These are phyloP conservation scores for Suillus occidentalis DNA, from an alignment of 768 basidiomycete genomes.

Conservation along the genomic window DNA sequence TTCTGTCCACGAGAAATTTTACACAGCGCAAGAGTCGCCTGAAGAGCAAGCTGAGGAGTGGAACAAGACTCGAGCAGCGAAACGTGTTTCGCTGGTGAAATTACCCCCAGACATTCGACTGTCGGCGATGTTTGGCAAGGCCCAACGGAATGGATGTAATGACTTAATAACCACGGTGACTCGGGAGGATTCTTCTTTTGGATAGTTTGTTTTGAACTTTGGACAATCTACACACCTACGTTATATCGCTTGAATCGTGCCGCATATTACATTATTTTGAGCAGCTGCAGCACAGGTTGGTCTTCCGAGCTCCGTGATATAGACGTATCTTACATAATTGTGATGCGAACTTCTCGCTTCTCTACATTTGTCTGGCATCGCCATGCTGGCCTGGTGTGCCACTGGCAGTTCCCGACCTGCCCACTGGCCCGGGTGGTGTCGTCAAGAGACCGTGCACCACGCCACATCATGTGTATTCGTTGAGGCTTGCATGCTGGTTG, in stretches of 20 bases:
- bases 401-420: not conserved
- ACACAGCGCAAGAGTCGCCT: conserved; percentile 44
- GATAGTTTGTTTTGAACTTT: not conserved
- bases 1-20: conserved; percentile 46
- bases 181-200: conserved; percentile 1
- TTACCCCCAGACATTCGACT: conserved; percentile 57
- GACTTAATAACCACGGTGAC: conserved; percentile 6
- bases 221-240: conserved; percentile 2
- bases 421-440: not conserved
- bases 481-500: too few species aligned
- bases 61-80: conserved; percentile 82
- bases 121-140: conserved; percentile 20
- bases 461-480: not conserved
- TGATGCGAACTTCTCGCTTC: not conserved
- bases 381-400: not conserved
- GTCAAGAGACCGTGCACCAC: not conserved
- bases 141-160: conserved; percentile 10
- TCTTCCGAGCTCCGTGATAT: not conserved
- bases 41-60: conserved; percentile 86
- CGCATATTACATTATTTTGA: not conserved
- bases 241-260: conserved; percentile 1
- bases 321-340: not conserved
- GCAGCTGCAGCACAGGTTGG: not conserved
- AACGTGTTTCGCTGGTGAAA: conserved; percentile 79
- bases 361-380: not conserved